These are phyloP conservation scores for Bimuria novae-zelandiae DNA, from an alignment of 2,329 filamentous ascomycete species.

Conservation along the genomic window DNA sequence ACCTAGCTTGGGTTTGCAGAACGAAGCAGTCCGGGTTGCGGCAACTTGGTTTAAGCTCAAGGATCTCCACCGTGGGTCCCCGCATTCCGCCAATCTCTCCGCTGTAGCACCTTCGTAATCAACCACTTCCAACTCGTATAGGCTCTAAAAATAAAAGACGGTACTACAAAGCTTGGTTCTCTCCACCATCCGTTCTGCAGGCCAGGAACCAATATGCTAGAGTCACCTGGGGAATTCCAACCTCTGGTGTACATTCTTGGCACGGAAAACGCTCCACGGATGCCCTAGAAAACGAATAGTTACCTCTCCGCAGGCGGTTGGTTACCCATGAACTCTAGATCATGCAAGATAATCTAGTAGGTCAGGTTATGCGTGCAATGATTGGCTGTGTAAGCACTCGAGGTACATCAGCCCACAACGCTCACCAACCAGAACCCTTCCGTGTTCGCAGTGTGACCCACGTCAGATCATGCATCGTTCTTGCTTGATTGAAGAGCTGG, in stretches of 20 bases:
- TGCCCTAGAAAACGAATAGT: not conserved
- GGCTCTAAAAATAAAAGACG: too few species aligned
- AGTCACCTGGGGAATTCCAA: not conserved
- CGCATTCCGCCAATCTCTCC: conserved; percentile 1
- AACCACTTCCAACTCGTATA: not conserved
- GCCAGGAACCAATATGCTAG: not conserved
- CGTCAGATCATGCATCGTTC: not conserved
- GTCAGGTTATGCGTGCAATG: not conserved
- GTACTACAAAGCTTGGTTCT: not conserved
- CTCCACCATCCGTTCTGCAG: not conserved
- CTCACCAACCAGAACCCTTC: not conserved
- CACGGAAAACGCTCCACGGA: not conserved
- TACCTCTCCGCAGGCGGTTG: too few species aligned
- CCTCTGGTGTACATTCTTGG: too few species aligned
- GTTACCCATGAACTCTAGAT: not conserved
- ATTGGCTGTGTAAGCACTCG: not conserved
- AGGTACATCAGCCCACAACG: not conserved
- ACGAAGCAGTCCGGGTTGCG: conserved; percentile 1
- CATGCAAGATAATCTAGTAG: not conserved
- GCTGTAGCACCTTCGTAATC: not conserved
- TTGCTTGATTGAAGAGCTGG: not conserved
- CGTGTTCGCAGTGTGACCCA: not conserved
- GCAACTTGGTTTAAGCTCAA: not conserved
- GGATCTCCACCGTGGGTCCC: conserved; percentile 1
- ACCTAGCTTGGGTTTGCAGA: not conserved